Evolutionary conservation across 192 early-diverging fungal genomes (phyloP).

Genomic region (Linnemannia elongata): DNA sequence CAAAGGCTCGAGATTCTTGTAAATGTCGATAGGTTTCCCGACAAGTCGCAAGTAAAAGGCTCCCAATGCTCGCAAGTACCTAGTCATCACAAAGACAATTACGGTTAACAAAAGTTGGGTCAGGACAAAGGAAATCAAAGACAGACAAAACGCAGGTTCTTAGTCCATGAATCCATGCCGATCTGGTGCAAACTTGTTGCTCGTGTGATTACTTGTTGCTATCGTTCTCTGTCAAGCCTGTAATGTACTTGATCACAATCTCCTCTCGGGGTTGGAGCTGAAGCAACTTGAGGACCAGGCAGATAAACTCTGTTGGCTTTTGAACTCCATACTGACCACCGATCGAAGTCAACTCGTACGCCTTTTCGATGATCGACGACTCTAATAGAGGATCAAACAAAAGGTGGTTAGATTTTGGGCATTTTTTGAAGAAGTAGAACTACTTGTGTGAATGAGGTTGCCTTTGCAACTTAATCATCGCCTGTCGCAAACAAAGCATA

Average conservation of each 20-base stretch:
- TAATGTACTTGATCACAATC: conserved; percentile 88
- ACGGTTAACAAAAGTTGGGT: not conserved
- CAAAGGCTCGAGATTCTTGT: conserved; percentile 88
- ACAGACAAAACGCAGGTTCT: not conserved
- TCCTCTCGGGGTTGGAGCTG: conserved; percentile 93
- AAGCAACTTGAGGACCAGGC: conserved; percentile 88
- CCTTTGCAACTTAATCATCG: not conserved
- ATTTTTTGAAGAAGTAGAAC: not conserved
- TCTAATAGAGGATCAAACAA: conserved; percentile 57
- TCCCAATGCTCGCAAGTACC: conserved; percentile 89
- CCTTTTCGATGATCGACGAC: conserved; percentile 92
- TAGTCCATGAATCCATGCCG: too few relatives aligned
- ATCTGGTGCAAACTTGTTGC: not conserved
- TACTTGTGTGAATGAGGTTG: too few relatives aligned
- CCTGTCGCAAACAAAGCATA: conserved; percentile 20
- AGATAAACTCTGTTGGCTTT: conserved; percentile 93
- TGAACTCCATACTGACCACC: conserved; percentile 91
- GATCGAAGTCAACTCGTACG: conserved; percentile 76
- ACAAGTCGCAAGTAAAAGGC: conserved; percentile 93
- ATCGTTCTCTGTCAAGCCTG: conserved; percentile 50
- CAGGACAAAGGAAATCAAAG: not conserved
- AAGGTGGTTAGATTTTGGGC: too few relatives aligned
- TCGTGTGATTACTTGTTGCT: conserved; percentile 41
- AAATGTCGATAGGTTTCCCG: conserved; percentile 81
- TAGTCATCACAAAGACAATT: conserved; percentile 17